phyloP scores from a whole-genome alignment of 768 basidiomycete species.

The Hericium erinaceus region DNA sequence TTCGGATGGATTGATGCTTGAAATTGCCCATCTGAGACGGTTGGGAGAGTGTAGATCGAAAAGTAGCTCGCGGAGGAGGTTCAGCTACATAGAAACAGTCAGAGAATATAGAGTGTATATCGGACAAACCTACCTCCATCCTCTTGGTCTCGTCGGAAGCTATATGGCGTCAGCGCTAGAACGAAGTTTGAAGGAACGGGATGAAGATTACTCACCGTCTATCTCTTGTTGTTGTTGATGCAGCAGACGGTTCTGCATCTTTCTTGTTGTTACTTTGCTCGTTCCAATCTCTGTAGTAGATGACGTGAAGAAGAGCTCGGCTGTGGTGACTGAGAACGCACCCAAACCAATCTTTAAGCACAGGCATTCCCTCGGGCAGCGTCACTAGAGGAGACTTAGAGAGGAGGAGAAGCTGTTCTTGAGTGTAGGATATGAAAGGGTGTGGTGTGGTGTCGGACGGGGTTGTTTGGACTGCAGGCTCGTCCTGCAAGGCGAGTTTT shows the following conservation, averaged over 20 bases:
- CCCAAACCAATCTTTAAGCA: constrained; percentile 86
- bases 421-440: constrained; percentile 59
- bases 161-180: constrained; percentile 19
- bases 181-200: constrained; percentile 10
- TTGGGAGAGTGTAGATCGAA: constrained; percentile 65
- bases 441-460: constrained; percentile 20
- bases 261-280: constrained; percentile 60
- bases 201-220: constrained; percentile 39
- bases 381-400: constrained; percentile 69
- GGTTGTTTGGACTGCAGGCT: constrained; percentile 23
- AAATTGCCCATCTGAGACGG: constrained; percentile 93
- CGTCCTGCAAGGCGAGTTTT: constrained; percentile 6
- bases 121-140: constrained; percentile 46
- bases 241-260: constrained; percentile 49
- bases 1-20: constrained; percentile 76
- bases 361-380: constrained; percentile 67
- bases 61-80: constrained; percentile 51
- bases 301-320: constrained; percentile 11
- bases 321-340: constrained; percentile 25
- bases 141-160: constrained; percentile 70
- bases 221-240: constrained; percentile 48
- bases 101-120: background rate
- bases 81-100: constrained; percentile 24
- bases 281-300: constrained; percentile 35
- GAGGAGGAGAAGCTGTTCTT: constrained; percentile 57